Evolutionary conservation across 2,329 filamentous ascomycete species (phyloP).

Genomic region (Colletotrichum costaricense): DNA sequence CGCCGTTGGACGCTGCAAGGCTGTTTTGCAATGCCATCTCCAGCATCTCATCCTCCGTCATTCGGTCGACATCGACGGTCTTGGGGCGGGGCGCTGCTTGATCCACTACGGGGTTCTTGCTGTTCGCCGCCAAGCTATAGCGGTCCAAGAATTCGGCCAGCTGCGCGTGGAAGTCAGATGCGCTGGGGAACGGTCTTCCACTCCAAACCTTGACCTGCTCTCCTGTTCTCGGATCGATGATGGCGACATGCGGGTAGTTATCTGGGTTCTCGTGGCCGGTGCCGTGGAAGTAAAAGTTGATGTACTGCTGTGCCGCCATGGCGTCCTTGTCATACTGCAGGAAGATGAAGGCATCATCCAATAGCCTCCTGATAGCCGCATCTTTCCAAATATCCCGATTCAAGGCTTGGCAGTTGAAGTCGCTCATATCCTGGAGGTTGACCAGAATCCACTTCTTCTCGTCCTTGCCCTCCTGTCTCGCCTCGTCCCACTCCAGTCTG

Average conservation of each 20-base stretch:
- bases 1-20: constrained; percentile 63
- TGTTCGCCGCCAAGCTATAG: constrained; percentile 88
- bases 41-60: constrained; percentile 98
- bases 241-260: constrained; percentile 95
- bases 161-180: constrained; percentile 88
- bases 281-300: constrained; percentile 87
- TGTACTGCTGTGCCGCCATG: constrained; percentile 79
- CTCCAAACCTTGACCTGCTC: constrained; percentile 98
- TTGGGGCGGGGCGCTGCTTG: constrained; percentile 77
- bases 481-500: constrained; percentile 80
- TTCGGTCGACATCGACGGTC: constrained; percentile 80
- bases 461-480: constrained; percentile 86
- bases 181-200: constrained; percentile 79
- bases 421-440: constrained; percentile 92
- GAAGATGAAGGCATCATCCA: constrained; percentile 95
- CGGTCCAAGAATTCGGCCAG: constrained; percentile 96
- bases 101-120: constrained; percentile 92
- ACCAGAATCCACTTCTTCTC: constrained; percentile 94
- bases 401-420: constrained; percentile 94
- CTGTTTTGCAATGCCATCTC: constrained; percentile 94
- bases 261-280: constrained; percentile 81
- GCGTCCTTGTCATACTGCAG: constrained; percentile 93
- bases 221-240: constrained; percentile 93
- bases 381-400: constrained; percentile 99
- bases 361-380: constrained; percentile 77